phyloP scores from a whole-genome alignment of 83 land plant genomes.

The Thuja plicata region DNA sequence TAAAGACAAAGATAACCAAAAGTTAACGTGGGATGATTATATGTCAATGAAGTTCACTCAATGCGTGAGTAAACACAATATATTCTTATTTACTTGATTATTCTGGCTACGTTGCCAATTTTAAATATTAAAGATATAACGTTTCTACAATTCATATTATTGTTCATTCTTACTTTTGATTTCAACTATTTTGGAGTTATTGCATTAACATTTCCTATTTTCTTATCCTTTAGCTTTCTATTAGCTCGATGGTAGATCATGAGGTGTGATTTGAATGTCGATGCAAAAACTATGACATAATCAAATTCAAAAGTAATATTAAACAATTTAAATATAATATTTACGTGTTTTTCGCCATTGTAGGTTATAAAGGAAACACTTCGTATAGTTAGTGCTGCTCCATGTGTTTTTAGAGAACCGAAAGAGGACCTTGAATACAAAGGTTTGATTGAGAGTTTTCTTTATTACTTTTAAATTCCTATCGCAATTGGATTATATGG shows the following conservation, averaged over 20 bases:
- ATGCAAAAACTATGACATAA: too few species aligned
- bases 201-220: too few species aligned
- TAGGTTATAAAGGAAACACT: conserved; percentile 7
- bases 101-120: not conserved
- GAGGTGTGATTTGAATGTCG: too few species aligned
- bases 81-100: not conserved
- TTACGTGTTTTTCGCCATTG: not conserved
- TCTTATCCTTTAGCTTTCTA: too few species aligned
- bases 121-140: too few species aligned
- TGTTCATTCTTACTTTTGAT: too few species aligned
- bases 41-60: conserved; percentile 13
- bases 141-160: too few species aligned
- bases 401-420: not conserved
- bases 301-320: not conserved
- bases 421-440: not conserved
- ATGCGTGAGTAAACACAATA: not conserved
- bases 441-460: not conserved
- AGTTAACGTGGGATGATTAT: not conserved
- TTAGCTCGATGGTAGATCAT: too few species aligned
- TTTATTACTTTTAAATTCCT: too few species aligned
- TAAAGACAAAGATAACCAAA: not conserved
- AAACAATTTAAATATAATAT: not conserved
- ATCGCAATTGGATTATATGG: too few species aligned
- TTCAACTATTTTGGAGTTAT: too few species aligned
- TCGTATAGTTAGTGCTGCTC: not conserved